These are phyloP conservation scores for Mortierella sp. DNA, from an alignment of 371 early-diverging fungal species.

Conservation along the genomic window DNA sequence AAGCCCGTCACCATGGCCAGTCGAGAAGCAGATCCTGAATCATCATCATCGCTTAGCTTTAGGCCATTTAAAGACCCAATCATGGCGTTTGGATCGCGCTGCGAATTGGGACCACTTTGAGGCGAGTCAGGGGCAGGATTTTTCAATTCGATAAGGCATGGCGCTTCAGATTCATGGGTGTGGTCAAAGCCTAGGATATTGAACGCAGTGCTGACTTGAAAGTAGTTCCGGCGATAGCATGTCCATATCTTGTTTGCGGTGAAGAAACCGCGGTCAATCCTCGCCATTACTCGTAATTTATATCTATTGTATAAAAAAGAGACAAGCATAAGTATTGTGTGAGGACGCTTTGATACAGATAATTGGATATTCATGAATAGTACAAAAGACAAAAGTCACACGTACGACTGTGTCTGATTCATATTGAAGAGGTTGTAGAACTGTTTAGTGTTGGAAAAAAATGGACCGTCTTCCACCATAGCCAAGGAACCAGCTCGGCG, in stretches of 20 bases:
- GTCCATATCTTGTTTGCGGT: slow-evolving; percentile 85
- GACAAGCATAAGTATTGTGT: not conserved
- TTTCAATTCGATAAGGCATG: slow-evolving; percentile 65
- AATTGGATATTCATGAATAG: not conserved
- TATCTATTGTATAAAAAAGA: slow-evolving; percentile 10
- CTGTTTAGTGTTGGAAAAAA: slow-evolving; percentile 75
- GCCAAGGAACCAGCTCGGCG: slow-evolving; percentile 47
- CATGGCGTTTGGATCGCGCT: slow-evolving; percentile 41
- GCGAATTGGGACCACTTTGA: slow-evolving; percentile 12
- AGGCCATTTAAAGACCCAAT: slow-evolving; percentile 15
- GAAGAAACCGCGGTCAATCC: slow-evolving; percentile 83
- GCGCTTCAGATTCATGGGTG: slow-evolving; percentile 61
- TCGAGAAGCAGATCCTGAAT: not conserved
- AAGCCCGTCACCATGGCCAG: slow-evolving; percentile 62
- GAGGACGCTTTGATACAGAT: not conserved
- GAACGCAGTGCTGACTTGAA: slow-evolving; percentile 85
- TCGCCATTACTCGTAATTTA: slow-evolving; percentile 66
- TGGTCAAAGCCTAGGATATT: slow-evolving; percentile 63
- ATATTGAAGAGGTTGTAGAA: slow-evolving; percentile 72
- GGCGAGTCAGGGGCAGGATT: slow-evolving; percentile 12
- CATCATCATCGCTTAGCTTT: slow-evolving; percentile 9
- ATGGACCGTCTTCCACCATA: slow-evolving; percentile 61
- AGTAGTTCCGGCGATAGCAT: slow-evolving; percentile 94
- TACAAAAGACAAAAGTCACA: not conserved
- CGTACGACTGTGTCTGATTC: slow-evolving; percentile 73